Evolutionary conservation across 2,329 filamentous ascomycete genomes (phyloP).

Genomic region (Harringtonia aguacate): DNA sequence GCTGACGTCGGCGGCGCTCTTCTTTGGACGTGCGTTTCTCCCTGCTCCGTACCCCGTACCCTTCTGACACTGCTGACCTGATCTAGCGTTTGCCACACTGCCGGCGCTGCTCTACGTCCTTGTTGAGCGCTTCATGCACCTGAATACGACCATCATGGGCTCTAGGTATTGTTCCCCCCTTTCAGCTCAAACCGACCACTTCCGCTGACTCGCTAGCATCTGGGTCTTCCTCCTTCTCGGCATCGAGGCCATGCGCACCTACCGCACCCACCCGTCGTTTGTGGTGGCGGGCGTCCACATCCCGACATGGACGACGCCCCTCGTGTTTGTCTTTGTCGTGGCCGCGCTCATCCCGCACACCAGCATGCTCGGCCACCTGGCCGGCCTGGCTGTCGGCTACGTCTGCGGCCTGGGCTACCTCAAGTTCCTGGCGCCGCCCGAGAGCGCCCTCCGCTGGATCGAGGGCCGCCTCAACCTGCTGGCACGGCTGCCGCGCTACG

Average conservation of each 20-base stretch:
- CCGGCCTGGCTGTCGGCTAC: slow-evolving; percentile 76
- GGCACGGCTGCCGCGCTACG: slow-evolving; percentile 77
- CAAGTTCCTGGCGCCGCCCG: slow-evolving; percentile 80
- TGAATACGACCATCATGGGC: slow-evolving; percentile 68
- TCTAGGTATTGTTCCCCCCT: slow-evolving; percentile 53
- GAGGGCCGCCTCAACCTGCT: slow-evolving; percentile 82
- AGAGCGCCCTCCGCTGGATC: slow-evolving; percentile 77
- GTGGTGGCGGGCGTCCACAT: slow-evolving; percentile 54
- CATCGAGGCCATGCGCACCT: slow-evolving; percentile 78
- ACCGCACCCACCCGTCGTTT: slow-evolving; percentile 70
- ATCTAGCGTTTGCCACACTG: slow-evolving; percentile 61
- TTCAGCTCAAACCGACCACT: no score
- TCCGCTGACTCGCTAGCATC: slow-evolving; percentile 46
- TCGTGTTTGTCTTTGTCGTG: slow-evolving; percentile 65
- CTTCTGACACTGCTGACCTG: neutral
- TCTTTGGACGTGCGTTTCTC: slow-evolving; percentile 72
- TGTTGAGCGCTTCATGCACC: slow-evolving; percentile 61
- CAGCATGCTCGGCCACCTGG: slow-evolving; percentile 78
- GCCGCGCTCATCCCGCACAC: slow-evolving; percentile 70
- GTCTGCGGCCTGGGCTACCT: slow-evolving; percentile 84
- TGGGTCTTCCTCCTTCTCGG: slow-evolving; percentile 88
- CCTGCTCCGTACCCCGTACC: neutral
- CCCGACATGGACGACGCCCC: slow-evolving; percentile 83
- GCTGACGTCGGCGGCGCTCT: slow-evolving; percentile 73
- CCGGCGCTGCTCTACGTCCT: slow-evolving; percentile 74